phyloP scores from a whole-genome alignment of 768 basidiomycete species.

The Trametes cubensis region DNA sequence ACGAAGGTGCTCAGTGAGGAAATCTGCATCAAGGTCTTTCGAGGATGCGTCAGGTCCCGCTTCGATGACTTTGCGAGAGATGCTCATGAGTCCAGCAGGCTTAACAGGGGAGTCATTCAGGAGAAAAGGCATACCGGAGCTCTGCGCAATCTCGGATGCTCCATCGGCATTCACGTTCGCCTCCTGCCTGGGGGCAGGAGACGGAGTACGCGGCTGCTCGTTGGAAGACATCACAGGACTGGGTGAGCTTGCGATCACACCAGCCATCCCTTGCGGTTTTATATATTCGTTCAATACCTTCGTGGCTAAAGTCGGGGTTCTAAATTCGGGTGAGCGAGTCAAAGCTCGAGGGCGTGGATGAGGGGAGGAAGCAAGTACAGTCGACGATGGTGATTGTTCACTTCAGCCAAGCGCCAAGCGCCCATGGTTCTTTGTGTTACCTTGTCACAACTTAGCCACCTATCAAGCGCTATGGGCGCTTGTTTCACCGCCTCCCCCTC shows the following conservation, averaged over 20 bases:
- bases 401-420: no score
- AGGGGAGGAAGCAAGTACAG: no score
- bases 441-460: no score
- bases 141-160: neutral
- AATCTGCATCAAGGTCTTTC: no score
- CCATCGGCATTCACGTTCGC: neutral
- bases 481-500: no score
- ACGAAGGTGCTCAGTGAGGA: no score
- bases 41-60: no score
- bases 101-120: neutral
- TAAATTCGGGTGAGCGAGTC: neutral
- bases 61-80: neutral
- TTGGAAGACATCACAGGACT: neutral
- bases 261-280: neutral
- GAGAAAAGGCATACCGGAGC: neutral
- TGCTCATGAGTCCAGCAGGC: no score
- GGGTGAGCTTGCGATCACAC: neutral
- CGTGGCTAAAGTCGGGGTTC: neutral
- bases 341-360: neutral
- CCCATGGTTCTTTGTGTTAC: no score
- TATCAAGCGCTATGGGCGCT: no score
- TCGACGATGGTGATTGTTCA: no score
- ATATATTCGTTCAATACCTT: neutral
- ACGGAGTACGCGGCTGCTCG: neutral
- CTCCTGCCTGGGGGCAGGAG: neutral